These are phyloP conservation scores for Lepidium campestre DNA, from an alignment of 441 rosid genomes.

Conservation along the genomic window DNA sequence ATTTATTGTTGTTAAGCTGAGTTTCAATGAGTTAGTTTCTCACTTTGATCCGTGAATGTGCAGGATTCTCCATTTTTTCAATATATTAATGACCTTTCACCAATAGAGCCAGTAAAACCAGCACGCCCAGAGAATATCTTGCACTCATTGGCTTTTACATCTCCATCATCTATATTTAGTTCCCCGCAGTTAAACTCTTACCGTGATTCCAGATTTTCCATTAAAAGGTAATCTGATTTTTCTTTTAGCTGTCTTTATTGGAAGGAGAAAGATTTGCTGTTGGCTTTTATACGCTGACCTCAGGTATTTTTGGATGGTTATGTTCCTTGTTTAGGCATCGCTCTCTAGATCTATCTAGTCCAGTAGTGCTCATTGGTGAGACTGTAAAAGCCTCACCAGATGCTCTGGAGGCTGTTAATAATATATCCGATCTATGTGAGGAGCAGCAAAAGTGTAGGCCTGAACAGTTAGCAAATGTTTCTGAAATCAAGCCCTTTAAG, in stretches of 20 bases:
- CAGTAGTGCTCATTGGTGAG: slow-evolving; percentile 11
- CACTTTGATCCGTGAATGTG: not conserved
- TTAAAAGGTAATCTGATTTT: slow-evolving; percentile 29
- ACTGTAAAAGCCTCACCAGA: slow-evolving; percentile 13
- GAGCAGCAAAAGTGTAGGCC: slow-evolving; percentile 10
- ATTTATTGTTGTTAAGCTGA: not conserved
- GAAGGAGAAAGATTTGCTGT: not conserved
- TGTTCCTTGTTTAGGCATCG: slow-evolving; percentile 33
- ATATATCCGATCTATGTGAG: slow-evolving; percentile 4
- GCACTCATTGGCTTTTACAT: slow-evolving; percentile 31
- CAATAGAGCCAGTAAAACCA: slow-evolving; percentile 40
- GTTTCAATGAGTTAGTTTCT: not conserved
- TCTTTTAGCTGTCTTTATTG: not conserved
- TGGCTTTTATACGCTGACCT: not conserved
- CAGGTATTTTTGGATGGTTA: not conserved
- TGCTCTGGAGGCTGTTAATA: slow-evolving; percentile 18
- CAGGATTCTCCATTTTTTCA: slow-evolving; percentile 65
- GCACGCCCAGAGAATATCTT: slow-evolving; percentile 20
- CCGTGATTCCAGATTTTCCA: slow-evolving; percentile 35
- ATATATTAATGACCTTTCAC: slow-evolving; percentile 52
- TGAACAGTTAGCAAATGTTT: slow-evolving; percentile 12
- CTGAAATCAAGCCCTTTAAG: slow-evolving; percentile 21
- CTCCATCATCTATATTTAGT: slow-evolving; percentile 41
- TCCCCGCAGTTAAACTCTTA: slow-evolving; percentile 35
- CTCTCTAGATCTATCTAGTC: slow-evolving; percentile 24